Evolutionary conservation across 345 rosid species (phyloP), one percentile per base, ranked within the genome.

Genomic region (Toxicodendron radicans): DNA sequence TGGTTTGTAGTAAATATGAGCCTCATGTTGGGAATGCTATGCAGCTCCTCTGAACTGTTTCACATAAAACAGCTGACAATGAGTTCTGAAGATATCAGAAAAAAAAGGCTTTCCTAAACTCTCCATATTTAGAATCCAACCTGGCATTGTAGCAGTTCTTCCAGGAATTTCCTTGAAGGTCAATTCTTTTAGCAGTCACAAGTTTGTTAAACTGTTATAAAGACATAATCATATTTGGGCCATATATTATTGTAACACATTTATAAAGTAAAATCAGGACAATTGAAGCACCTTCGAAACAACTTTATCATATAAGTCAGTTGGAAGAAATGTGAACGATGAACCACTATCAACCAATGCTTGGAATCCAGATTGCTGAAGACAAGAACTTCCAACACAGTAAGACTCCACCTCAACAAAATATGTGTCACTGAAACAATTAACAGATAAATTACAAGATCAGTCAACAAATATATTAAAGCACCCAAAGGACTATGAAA

Each of bases 111-210:
- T 20, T 48, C 35, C 59, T 56, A 71, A 27, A 38, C 71, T 27
- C 56, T 49, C 35, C 51, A 10, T 48, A 65, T 49, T 33, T 30
- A 76, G 59, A 58, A 74, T 46, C 70, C 62, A 68, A 80, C 86
- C 83, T 83, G 77, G 79, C 60, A 71, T 80, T 83, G 49, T 83
- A 78, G 63, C 86, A 83, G 64, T 72, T 80, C 64, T 83, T 66
- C 80, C 80, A 83, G 21, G 75, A 65, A 24, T 45, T 68, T 30
- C 75, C 81, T 66, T 58, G 75, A 62, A 14, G 21, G 76, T 41
- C 75, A 49, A 75, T 65, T 46, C 82, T 83, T 73, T 35, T 63
- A 56, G 80, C 75, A 60, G 58, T 62, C 58, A 83, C 79, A 72
- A 75, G 82, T 60, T 78, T 78, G 68, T 80, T 80, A 78, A 83